Percentiles rank a stretch among this genome's conserved stretches.
Evolutionary conservation across 2,329 filamentous ascomycete genomes (phyloP).

Genomic region (Fusarium sp.): DNA sequence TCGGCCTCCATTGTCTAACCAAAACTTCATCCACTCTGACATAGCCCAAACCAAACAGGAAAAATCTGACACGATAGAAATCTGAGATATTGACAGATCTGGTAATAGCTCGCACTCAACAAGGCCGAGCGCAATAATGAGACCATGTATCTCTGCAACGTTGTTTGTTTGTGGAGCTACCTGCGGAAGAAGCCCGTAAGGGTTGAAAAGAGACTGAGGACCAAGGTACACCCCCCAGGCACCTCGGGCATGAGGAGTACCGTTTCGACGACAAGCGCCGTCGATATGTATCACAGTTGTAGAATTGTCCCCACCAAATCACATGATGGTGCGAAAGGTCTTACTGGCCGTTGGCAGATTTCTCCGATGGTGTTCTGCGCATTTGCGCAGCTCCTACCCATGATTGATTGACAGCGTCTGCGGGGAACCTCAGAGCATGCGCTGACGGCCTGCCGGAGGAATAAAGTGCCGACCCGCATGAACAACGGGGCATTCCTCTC

Average conservation of each 20-base stretch:
- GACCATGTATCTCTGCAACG: constrained; percentile 76
- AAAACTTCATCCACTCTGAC: not conserved
- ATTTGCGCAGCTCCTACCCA: too few relatives aligned
- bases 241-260: constrained; percentile 36
- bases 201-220: constrained; percentile 43
- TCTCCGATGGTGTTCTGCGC: too few relatives aligned
- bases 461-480: too few relatives aligned
- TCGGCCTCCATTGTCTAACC: not conserved
- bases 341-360: too few relatives aligned
- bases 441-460: too few relatives aligned
- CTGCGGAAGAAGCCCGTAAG: constrained; percentile 71
- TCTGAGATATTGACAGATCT: not conserved
- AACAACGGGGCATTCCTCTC: too few relatives aligned
- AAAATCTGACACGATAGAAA: not conserved
- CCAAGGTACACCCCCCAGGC: constrained; percentile 50
- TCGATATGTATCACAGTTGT: constrained; percentile 45
- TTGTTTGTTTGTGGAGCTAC: constrained; percentile 76
- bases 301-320: not conserved
- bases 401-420: too few relatives aligned
- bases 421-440: too few relatives aligned
- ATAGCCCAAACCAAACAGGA: not conserved
- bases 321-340: too few relatives aligned
- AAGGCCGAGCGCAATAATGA: constrained; percentile 72
- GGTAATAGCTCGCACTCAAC: not conserved
- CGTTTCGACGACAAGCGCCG: constrained; percentile 46